Conservation (phyloP, 805 yeast genomes). For the Torulaspora franciscae region DNA sequence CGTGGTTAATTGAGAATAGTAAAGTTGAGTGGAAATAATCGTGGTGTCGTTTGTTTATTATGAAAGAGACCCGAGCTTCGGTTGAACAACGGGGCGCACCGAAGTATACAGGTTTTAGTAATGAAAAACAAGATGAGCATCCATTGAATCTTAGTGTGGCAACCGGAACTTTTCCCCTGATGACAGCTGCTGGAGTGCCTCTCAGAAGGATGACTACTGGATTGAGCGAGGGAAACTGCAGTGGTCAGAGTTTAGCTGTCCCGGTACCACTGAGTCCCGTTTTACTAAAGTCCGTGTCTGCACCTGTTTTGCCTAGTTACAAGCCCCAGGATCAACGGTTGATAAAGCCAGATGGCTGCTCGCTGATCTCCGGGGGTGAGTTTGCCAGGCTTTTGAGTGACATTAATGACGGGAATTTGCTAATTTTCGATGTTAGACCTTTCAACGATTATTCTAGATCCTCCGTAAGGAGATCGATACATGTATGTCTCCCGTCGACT, state of each 20-base stretch:
- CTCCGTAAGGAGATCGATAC: constrained; percentile 58
- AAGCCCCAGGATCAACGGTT: constrained; percentile 26
- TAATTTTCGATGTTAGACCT: constrained; percentile 62
- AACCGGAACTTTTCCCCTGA: background rate
- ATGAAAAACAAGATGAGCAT: background rate
- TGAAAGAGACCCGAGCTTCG: background rate
- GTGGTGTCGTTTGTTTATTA: background rate
- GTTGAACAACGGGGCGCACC: background rate
- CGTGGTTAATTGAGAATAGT: background rate
- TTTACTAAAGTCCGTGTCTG: constrained; percentile 12
- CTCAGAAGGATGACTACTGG: background rate
- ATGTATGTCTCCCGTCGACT: constrained; percentile 87
- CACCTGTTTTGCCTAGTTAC: constrained; percentile 22
- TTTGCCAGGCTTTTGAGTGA: constrained; percentile 15
- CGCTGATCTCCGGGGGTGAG: constrained; percentile 21
- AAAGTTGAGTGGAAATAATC: background rate
- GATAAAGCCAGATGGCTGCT: constrained; percentile 22
- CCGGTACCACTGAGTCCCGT: constrained; percentile 6
- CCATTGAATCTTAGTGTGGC: background rate
- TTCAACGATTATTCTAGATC: constrained; percentile 62
- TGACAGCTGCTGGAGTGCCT: background rate
- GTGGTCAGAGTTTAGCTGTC: background rate
- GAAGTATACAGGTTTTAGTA: background rate
- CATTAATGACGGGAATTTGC: constrained; percentile 7
- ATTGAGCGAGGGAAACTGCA: background rate